Percentiles rank a stretch among this genome's conserved stretches.
phyloP scores from a whole-genome alignment of 805 yeast genomes.

The Isabelozyma heimii region DNA sequence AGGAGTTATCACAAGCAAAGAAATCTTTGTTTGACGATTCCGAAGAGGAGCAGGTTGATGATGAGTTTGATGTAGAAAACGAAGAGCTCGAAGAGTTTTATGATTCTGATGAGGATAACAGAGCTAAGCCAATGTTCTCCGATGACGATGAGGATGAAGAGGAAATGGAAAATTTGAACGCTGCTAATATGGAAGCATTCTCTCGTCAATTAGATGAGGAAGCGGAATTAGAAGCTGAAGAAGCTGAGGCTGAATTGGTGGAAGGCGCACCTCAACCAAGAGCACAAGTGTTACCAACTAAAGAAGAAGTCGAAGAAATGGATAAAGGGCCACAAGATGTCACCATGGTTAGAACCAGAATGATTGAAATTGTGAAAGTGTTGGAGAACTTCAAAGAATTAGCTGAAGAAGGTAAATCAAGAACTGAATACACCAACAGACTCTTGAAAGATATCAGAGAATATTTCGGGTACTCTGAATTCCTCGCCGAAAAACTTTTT shows the following conservation, averaged over 20 bases:
- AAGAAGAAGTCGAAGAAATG: constrained; percentile 55
- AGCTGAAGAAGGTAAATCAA: constrained; percentile 82
- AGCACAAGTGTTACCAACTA: constrained; percentile 73
- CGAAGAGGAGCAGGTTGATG: constrained; percentile 49
- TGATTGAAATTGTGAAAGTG: constrained; percentile 92
- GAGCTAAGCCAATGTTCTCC: constrained; percentile 73
- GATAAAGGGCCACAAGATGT: constrained; percentile 66
- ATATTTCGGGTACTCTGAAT: constrained; percentile 90
- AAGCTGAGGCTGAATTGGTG: constrained; percentile 53
- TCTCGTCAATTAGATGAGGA: constrained; percentile 64
- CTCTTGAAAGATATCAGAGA: constrained; percentile 82
- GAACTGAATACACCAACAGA: constrained; percentile 79
- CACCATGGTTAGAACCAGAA: constrained; percentile 83
- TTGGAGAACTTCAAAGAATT: constrained; percentile 82
- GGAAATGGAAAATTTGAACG: constrained; percentile 64
- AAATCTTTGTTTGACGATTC: constrained; percentile 76
- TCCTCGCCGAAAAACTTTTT: constrained; percentile 91
- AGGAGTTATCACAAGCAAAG: constrained; percentile 66
- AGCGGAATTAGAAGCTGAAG: constrained; percentile 47
- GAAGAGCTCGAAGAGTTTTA: constrained; percentile 8
- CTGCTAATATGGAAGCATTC: constrained; percentile 78
- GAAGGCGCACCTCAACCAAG: constrained; percentile 67
- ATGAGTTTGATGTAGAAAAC: constrained; percentile 36
- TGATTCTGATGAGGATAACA: constrained; percentile 52
- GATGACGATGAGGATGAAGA: constrained; percentile 60